phyloP scores from a whole-genome alignment of 2,329 filamentous ascomycete species.

The Lachnellula hyalina region DNA sequence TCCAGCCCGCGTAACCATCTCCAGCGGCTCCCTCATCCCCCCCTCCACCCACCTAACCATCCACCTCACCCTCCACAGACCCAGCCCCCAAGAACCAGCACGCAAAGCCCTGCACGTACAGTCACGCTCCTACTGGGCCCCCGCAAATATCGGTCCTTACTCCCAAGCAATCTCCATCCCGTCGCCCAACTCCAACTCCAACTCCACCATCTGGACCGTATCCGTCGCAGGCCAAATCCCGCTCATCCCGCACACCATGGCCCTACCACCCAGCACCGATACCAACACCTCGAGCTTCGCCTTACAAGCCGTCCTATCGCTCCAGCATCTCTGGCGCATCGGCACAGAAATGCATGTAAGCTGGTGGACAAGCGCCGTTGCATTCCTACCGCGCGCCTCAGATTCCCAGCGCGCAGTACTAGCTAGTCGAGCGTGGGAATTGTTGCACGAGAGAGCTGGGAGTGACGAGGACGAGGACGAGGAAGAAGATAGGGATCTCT shows the following conservation, averaged over 20 bases:
- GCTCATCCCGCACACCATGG: conserved; percentile 75
- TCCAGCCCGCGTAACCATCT: conserved; percentile 77
- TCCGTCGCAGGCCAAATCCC: conserved; percentile 89
- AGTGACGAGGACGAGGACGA: conserved; percentile 46
- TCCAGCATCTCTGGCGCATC: conserved; percentile 89
- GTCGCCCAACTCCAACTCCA: conserved; percentile 21
- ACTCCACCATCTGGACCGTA: conserved; percentile 35
- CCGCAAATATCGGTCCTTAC: conserved; percentile 95
- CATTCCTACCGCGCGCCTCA: conserved; percentile 54
- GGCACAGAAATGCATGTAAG: conserved; percentile 65
- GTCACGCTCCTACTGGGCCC: conserved; percentile 92
- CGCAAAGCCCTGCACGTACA: conserved; percentile 78
- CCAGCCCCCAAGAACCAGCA: conserved; percentile 14
- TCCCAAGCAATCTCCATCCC: conserved; percentile 73
- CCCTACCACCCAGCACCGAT: conserved; percentile 37
- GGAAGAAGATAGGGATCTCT: conserved; percentile 55
- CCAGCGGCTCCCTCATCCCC: conserved; percentile 65
- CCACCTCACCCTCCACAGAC: conserved; percentile 32
- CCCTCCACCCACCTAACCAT: conserved; percentile 55
- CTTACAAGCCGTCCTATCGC: conserved; percentile 62
- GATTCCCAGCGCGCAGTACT: conserved; percentile 34
- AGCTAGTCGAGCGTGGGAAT: conserved; percentile 45
- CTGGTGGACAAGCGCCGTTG: conserved; percentile 71
- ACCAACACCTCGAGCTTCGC: conserved; percentile 34
- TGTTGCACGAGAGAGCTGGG: conserved; percentile 19